Evolutionary conservation across 2,329 filamentous ascomycete genomes (phyloP), one percentile per base, ranked within the genome.

Genomic region (Fusarium tupiense): DNA sequence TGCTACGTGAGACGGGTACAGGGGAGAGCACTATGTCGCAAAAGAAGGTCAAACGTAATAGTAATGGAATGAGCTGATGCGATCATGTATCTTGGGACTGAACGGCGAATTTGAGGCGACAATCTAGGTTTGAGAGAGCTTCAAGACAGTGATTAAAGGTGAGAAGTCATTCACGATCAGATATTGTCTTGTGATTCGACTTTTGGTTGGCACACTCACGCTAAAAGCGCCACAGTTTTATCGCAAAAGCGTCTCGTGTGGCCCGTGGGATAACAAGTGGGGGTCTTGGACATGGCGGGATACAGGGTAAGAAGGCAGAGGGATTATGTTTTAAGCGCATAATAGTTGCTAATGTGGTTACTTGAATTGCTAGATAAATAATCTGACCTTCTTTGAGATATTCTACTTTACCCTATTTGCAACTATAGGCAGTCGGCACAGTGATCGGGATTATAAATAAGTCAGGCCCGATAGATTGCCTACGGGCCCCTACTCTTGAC

Each of bases 401-500:
- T 24, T 17, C 1, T 24, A 0, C 14, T 13, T 11, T 43, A 5
- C n/a, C 35, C 16, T 14, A 6, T 13, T 14, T 7, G 33, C 13
- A 33, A 33, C 2, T 14, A 33, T 33, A 33, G 13, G 6, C 33
- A 33, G 33, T 1, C 33, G 5, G 2, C 33, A 33, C 14, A 43
- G 14, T n/a, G 8, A 14, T 22, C 16, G 14, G 22, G 8, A 16
- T 43, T 6, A 10, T n/a, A 6, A 16, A 40, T 1, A 22, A 9
- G 22, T 14, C 40, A 7, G 1, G 14, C 41, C 33, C 1, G 14
- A 35, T 14, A 16, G 6, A 35, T 7, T 8, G 14, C 33, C 33
- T 3, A 0, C 14, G 16, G 33, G 1, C 14, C 33, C 14, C 1
- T 16, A 3, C 14, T 13, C 33, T 35, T 35, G 33, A 3, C 1